Evolutionary conservation across 169 alveolate genomes (phyloP), one percentile per base, ranked within the genome.

Genomic region (Eimeria necatrix): DNA sequence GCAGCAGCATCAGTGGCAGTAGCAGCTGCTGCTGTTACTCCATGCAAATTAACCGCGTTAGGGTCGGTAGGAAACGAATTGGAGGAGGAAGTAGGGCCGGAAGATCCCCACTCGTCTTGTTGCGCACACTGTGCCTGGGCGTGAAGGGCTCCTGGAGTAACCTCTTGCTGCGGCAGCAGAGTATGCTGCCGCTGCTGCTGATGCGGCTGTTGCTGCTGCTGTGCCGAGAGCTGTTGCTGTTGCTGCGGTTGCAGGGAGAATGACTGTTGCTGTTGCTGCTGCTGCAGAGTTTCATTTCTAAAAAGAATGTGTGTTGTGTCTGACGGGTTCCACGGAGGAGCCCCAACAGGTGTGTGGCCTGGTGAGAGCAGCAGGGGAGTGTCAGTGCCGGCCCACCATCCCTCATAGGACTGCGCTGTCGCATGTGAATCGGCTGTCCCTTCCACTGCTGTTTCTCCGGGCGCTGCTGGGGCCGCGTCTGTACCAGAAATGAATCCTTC

Each of bases 201-300:
- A 26, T n/a, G 52, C 0, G 46, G 83, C 52, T 71, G 78, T n/a
- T 68, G 78, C 68, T 18, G 4, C 0, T 56, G 41, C 0, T 32
- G 41, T 32, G 41, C 41, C 41, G 41, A 3, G 68, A 56, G 20
- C 22, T 18, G 22, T 56, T 2, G 53, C 24, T 71, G 83, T 41
- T 32, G 74, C 22, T 16, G 74, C n/a, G 18, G 74, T 18, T 32
- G 52, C 49, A 22, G 53, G 16, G 12, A 41, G 24, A n/a, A 60
- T 60, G 9, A 60, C 64, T 76, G 87, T 16, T 76, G 86, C 86
- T 76, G 87, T 22, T 76, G 87, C 87, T 76, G 87, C 87, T 76
- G 87, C 59, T 14, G 87, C 14, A 4, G 3, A 26, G 26, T 9
- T 10, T 22, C 87, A 16, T 6, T 32, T 46, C 46, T 32, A 8